These are phyloP conservation scores for Penicillium canescens DNA, from an alignment of 495 filamentous ascomycete genomes.

Conservation along the genomic window DNA sequence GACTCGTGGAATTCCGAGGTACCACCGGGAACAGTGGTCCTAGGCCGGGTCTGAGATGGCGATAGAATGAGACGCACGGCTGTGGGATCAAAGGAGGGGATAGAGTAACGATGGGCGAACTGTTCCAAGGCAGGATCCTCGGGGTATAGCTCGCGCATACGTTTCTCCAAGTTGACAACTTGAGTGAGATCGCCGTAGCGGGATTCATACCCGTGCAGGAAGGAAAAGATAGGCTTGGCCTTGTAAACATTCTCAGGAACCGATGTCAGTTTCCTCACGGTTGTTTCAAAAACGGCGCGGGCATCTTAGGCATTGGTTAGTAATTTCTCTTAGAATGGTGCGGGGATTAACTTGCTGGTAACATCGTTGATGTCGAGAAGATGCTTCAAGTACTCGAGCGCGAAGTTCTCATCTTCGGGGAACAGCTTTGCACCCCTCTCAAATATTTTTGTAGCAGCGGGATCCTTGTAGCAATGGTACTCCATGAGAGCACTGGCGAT, in stretches of 20 bases:
- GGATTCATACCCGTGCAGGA: constrained; percentile 94
- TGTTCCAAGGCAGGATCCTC: constrained; percentile 74
- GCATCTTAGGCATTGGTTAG: constrained; percentile 65
- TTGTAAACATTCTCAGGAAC: constrained; percentile 72
- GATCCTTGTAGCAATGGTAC: constrained; percentile 92
- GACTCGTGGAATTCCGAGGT: constrained; percentile 49
- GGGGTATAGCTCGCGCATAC: constrained; percentile 90
- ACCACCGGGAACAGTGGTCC: constrained; percentile 29
- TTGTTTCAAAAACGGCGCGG: constrained; percentile 89
- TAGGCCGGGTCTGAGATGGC: constrained; percentile 72
- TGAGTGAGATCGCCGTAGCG: constrained; percentile 88
- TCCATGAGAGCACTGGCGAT: constrained; percentile 89
- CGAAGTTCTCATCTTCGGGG: constrained; percentile 86
- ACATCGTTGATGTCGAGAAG: constrained; percentile 86
- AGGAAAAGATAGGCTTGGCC: constrained; percentile 79
- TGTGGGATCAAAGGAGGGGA: constrained; percentile 71
- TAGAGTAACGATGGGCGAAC: constrained; percentile 75
- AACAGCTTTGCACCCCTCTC: constrained; percentile 91
- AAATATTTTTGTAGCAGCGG: constrained; percentile 88
- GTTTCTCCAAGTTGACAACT: constrained; percentile 83
- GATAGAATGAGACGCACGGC: constrained; percentile 80
- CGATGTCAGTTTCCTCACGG: constrained; percentile 72
- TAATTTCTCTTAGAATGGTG: neutral
- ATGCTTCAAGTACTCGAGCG: constrained; percentile 93
- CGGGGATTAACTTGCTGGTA: constrained; percentile 67